Evolutionary conservation across 371 early-diverging fungal genomes (phyloP).

Genomic region (Haplosporangium sp.): DNA sequence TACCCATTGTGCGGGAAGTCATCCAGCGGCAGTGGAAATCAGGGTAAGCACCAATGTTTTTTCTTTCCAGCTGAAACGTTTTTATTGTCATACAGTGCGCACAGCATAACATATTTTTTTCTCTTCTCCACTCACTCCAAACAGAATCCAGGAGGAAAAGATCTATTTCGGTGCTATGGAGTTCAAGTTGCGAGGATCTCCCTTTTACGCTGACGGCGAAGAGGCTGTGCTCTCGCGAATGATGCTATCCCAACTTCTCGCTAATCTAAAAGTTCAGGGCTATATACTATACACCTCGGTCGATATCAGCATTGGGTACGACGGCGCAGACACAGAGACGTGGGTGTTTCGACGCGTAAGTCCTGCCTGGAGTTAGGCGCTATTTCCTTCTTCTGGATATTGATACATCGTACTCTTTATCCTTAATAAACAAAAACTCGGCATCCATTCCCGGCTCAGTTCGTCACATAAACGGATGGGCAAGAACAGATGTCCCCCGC

Average conservation of each 20-base stretch:
- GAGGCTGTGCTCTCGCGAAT: conserved; percentile 21
- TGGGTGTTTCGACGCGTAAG: conserved; percentile 39
- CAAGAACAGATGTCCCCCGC: no score
- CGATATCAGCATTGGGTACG: conserved; percentile 22
- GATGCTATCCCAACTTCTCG: conserved; percentile 35
- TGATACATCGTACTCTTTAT: no score
- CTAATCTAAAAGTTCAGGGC: conserved; percentile 20
- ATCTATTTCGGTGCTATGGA: conserved; percentile 21
- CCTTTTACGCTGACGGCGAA: conserved; percentile 14
- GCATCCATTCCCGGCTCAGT: no score
- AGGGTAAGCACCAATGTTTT: conserved; percentile 9
- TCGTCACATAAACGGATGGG: no score
- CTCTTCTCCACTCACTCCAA: not conserved
- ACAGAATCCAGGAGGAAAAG: conserved; percentile 20
- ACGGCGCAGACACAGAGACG: conserved; percentile 19
- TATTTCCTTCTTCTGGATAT: conserved; percentile 24
- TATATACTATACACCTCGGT: conserved; percentile 33
- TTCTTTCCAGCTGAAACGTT: not conserved
- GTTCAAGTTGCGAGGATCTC: conserved; percentile 38
- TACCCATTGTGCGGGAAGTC: conserved; percentile 14
- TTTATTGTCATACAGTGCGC: not conserved
- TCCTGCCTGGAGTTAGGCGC: conserved; percentile 12
- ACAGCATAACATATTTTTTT: not conserved
- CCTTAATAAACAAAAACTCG: no score
- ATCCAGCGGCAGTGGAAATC: conserved; percentile 15